Conservation (phyloP, 2,329 filamentous ascomycete species). For the Aspergillus awamori region DNA sequence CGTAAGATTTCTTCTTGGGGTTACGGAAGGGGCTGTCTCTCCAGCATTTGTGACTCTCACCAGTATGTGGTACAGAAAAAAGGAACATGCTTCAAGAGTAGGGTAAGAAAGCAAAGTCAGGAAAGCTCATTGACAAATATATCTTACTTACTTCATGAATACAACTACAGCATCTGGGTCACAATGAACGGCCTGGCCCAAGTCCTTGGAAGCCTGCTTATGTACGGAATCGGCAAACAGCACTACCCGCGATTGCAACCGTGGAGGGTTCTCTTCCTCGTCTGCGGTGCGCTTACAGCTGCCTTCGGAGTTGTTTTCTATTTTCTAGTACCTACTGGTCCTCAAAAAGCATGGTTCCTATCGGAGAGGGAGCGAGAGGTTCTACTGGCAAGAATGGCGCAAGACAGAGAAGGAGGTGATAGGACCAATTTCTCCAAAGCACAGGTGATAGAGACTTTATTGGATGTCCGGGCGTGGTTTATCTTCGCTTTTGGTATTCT, state of each 20-base stretch:
- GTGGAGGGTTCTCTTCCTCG: constrained; percentile 54
- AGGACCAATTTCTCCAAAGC: constrained; percentile 44
- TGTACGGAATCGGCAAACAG: constrained; percentile 54
- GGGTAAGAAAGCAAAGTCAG: constrained; percentile 5
- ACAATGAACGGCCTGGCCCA: constrained; percentile 53
- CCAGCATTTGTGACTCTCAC: constrained; percentile 54
- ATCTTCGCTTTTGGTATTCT: constrained; percentile 50
- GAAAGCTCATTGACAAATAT: not conserved
- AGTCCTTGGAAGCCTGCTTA: constrained; percentile 50
- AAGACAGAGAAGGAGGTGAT: too few species aligned
- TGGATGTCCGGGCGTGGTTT: constrained; percentile 48
- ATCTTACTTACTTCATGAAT: not conserved
- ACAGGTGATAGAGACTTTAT: constrained; percentile 50
- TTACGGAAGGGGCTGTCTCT: constrained; percentile 50
- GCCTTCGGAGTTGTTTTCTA: constrained; percentile 51
- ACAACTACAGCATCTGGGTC: constrained; percentile 36
- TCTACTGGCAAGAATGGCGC: constrained; percentile 25
- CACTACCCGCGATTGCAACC: constrained; percentile 45
- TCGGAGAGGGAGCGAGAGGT: constrained; percentile 47
- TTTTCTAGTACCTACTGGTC: constrained; percentile 51
- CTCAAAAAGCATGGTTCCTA: constrained; percentile 55
- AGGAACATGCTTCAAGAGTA: constrained; percentile 40
- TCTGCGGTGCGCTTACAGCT: constrained; percentile 54
- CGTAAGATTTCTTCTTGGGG: constrained; percentile 49
- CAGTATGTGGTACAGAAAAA: constrained; percentile 45